Conservation (phyloP, 169 alveolate species). For the Cystoisospora suis region DNA sequence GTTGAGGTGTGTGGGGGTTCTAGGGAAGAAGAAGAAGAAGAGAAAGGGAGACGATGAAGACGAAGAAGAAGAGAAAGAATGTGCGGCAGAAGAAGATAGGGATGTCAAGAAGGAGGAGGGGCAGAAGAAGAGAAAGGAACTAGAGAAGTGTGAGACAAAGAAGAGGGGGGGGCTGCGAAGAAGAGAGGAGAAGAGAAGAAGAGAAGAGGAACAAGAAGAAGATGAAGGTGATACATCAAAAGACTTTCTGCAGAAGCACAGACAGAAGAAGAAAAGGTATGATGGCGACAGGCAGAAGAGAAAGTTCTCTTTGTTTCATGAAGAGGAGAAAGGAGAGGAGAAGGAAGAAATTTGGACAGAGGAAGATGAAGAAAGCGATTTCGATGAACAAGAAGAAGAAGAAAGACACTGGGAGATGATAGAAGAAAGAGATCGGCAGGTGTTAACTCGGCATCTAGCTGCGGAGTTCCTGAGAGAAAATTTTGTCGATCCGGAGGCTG, state of each 20-base stretch:
- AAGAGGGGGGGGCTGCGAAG: not conserved
- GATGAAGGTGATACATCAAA: not conserved
- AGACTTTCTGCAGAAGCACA: not conserved
- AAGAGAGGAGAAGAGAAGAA: not conserved
- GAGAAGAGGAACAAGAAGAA: not conserved
- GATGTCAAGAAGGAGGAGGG: not conserved
- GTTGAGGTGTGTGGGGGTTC: conserved; percentile 1
- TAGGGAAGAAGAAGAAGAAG: not conserved
- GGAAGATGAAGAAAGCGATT: no score
- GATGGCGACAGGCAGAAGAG: not conserved
- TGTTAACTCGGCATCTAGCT: no score
- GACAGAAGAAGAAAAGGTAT: not conserved
- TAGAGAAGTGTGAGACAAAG: not conserved
- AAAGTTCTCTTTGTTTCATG: no score
- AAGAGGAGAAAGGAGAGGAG: not conserved
- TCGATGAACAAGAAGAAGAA: no score
- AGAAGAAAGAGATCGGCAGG: no score
- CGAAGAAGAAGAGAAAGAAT: not conserved
- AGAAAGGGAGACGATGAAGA: not conserved
- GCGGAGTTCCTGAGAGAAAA: no score
- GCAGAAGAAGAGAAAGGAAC: not conserved
- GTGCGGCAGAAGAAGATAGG: not conserved
- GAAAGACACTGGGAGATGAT: no score
- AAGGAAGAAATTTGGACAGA: no score
- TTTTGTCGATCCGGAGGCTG: no score